A percentile compares a stretch with the other conserved stretches of the same genome.
These are phyloP conservation scores for Didymella keratinophila DNA, from an alignment of 2,329 filamentous ascomycete species.

Conservation along the genomic window DNA sequence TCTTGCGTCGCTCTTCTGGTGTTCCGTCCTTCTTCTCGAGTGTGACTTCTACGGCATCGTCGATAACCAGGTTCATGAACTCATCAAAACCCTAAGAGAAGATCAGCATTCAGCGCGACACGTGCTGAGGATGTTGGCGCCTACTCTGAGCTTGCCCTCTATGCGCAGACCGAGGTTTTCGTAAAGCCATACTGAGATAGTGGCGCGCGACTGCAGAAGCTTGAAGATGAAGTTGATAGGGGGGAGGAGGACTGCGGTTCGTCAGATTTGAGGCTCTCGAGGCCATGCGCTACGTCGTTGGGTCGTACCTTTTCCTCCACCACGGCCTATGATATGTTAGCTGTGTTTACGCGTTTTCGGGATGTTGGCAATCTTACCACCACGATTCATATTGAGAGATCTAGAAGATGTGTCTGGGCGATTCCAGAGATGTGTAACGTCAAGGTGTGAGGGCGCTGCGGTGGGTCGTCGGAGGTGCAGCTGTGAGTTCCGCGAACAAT, in stretches of 20 bases:
- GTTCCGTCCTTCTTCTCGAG: slow-evolving; percentile 76
- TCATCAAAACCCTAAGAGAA: slow-evolving; percentile 86
- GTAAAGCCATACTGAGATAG: slow-evolving; percentile 94
- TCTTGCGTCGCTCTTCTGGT: slow-evolving; percentile 76
- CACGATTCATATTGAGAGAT: slow-evolving; percentile 13
- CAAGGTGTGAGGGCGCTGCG: slow-evolving; percentile 15
- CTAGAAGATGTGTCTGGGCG: slow-evolving; percentile 3
- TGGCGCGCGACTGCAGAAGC: slow-evolving; percentile 82
- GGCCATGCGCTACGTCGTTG: slow-evolving; percentile 15
- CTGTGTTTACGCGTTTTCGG: slow-evolving; percentile 3
- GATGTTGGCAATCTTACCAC: slow-evolving; percentile 7
- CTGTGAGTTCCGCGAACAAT: slow-evolving; percentile 37
- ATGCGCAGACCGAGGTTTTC: slow-evolving; percentile 94
- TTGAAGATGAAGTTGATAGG: slow-evolving; percentile 94
- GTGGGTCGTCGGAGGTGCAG: slow-evolving; percentile 31
- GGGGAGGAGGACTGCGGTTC: slow-evolving; percentile 67
- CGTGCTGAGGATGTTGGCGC: slow-evolving; percentile 37
- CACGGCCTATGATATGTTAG: slow-evolving; percentile 60
- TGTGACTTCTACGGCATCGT: slow-evolving; percentile 93
- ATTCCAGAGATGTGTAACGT: slow-evolving; percentile 4
- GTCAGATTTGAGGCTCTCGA: slow-evolving; percentile 15
- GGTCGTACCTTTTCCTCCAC: slow-evolving; percentile 55
- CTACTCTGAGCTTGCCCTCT: slow-evolving; percentile 92
- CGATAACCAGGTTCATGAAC: slow-evolving; percentile 98
- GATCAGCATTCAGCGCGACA: slow-evolving; percentile 26